phyloP scores from a whole-genome alignment of 176 grass and related monocot genomes.

The Chrysopogon serrulatus region DNA sequence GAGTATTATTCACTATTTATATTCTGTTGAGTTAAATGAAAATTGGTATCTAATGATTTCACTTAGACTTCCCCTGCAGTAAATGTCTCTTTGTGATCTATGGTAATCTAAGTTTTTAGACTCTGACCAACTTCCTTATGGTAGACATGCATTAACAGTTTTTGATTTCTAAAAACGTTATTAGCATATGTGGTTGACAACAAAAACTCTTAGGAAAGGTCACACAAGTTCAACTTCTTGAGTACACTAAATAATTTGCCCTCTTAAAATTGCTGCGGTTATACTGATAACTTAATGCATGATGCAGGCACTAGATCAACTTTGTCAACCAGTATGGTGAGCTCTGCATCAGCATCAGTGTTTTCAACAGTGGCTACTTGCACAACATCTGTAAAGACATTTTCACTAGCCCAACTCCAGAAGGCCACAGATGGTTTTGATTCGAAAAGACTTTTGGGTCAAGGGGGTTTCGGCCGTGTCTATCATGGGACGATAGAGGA shows the following conservation, averaged over 20 bases:
- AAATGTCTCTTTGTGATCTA: not conserved
- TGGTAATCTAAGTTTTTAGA: not conserved
- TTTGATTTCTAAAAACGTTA: not conserved
- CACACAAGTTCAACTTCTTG: not conserved
- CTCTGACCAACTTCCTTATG: not conserved
- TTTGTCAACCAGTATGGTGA: conserved; percentile 67
- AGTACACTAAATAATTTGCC: not conserved
- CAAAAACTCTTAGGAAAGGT: not conserved
- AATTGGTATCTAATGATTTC: conserved; percentile 2
- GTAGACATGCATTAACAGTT: not conserved
- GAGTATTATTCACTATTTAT: not conserved
- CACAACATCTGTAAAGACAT: conserved; percentile 67
- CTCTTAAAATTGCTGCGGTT: not conserved
- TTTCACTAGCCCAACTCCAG: conserved; percentile 70
- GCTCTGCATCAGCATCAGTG: conserved; percentile 60
- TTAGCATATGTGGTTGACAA: not conserved
- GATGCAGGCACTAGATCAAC: conserved; percentile 53
- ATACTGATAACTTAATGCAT: conserved; percentile 25
- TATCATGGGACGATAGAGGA: conserved; percentile 67
- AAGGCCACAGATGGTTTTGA: conserved; percentile 82
- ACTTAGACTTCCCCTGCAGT: not conserved
- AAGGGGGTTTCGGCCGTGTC: conserved; percentile 94
- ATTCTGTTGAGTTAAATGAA: not conserved
- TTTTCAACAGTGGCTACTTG: conserved; percentile 66
- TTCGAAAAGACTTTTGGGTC: conserved; percentile 68